A percentile compares a stretch with the other conserved stretches of the same genome.
phyloP scores from a whole-genome alignment of 441 rosid species.

The Omphalea diandra region DNA sequence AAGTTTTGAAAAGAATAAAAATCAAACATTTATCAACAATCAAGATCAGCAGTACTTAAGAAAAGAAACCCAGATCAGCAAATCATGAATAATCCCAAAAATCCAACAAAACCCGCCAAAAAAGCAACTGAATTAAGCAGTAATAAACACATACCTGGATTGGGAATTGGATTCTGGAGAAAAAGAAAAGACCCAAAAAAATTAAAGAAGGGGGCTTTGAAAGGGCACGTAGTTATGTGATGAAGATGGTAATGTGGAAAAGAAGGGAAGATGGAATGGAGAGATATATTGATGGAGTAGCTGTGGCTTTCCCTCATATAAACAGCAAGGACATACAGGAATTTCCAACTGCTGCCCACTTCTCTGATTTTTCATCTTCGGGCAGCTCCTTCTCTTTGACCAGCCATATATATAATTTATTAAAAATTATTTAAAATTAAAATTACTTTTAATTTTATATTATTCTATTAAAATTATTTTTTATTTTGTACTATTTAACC shows the following conservation, averaged over 20 bases:
- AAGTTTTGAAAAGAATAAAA: background rate
- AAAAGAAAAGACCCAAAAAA: constrained; percentile 4
- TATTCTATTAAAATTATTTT: no score
- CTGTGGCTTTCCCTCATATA: background rate
- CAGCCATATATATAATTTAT: no score
- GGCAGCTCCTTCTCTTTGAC: no score
- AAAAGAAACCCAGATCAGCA: constrained; percentile 21
- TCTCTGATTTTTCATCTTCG: no score
- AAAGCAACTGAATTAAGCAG: background rate
- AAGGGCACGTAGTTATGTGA: background rate
- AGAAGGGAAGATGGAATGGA: background rate
- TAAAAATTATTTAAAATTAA: no score
- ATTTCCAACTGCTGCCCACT: no score
- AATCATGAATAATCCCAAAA: background rate
- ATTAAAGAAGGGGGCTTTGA: constrained; percentile 23
- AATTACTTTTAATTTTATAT: no score
- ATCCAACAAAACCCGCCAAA: constrained; percentile 1
- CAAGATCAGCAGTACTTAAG: no score
- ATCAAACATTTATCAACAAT: background rate
- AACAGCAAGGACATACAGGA: background rate
- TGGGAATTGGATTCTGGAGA: background rate
- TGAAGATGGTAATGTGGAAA: background rate
- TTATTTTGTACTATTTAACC: no score
- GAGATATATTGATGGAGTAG: background rate
- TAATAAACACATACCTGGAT: background rate